Evolutionary conservation across 805 yeast species (phyloP).

Genomic region (Tetrapisispora iriomotensis): DNA sequence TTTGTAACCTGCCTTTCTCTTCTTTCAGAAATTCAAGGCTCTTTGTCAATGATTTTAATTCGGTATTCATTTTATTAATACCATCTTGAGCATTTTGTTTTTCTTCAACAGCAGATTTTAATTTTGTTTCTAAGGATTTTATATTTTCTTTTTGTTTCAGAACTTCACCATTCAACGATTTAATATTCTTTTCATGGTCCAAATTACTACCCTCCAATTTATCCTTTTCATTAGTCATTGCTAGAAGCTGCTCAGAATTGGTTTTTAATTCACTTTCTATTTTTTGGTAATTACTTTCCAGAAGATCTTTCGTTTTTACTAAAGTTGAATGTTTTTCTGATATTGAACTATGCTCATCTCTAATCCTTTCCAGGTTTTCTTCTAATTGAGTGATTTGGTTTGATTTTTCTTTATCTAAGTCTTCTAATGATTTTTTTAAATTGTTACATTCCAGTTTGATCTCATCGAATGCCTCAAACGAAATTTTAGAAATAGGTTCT

Average conservation of each 20-base stretch:
- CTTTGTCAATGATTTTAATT: slow-evolving; percentile 54
- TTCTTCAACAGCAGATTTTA: slow-evolving; percentile 24
- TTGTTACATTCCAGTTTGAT: slow-evolving; percentile 31
- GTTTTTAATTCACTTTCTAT: slow-evolving; percentile 3
- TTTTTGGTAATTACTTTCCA: slow-evolving; percentile 11
- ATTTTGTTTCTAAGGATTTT: slow-evolving; percentile 17
- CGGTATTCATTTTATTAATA: slow-evolving; percentile 82
- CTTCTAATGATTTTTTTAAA: slow-evolving; percentile 24
- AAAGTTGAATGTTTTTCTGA: slow-evolving; percentile 8
- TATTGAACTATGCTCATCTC: slow-evolving; percentile 7
- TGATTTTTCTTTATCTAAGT: slow-evolving; percentile 25
- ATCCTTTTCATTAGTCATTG: slow-evolving; percentile 11
- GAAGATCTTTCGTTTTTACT: slow-evolving; percentile 12
- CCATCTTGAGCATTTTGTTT: slow-evolving; percentile 73
- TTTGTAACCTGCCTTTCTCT: slow-evolving; percentile 35
- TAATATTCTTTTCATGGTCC: slow-evolving; percentile 26
- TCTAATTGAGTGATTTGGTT: slow-evolving; percentile 16
- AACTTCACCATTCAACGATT: slow-evolving; percentile 15
- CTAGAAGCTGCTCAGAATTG: slow-evolving; percentile 9
- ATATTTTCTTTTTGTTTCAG: slow-evolving; percentile 14
- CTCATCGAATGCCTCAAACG: slow-evolving; percentile 42
- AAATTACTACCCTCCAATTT: slow-evolving; percentile 14
- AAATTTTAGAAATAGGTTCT: slow-evolving; percentile 59
- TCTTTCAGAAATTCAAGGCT: slow-evolving; percentile 45
- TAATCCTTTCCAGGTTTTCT: slow-evolving; percentile 7